These are phyloP conservation scores for Solanum hybrid DNA, from an alignment of 305 asterid species.

Conservation along the genomic window DNA sequence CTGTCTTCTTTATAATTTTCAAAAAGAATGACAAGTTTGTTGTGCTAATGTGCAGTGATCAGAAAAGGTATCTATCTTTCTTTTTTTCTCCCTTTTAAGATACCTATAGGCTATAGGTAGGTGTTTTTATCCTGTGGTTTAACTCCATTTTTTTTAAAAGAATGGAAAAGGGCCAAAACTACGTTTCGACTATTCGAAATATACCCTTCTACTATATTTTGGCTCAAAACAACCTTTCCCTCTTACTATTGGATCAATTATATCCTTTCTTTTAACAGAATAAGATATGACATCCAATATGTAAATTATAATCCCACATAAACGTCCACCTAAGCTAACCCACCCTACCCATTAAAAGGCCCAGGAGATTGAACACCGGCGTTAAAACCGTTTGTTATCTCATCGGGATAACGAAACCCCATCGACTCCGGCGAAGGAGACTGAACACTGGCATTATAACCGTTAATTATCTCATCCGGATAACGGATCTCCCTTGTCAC, in stretches of 20 bases:
- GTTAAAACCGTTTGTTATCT: neutral
- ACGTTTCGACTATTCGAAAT: no score
- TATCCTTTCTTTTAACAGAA: neutral
- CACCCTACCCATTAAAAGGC: neutral
- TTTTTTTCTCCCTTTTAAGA: neutral
- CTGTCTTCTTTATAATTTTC: conserved; percentile 27
- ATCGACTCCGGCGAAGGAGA: neutral
- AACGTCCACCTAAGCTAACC: neutral
- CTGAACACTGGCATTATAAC: neutral
- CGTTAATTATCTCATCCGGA: neutral
- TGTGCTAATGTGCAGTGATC: conserved; percentile 74
- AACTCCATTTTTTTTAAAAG: no score
- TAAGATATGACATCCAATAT: neutral
- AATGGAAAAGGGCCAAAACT: no score
- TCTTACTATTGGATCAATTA: neutral
- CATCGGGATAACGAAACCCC: neutral
- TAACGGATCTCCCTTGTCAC: neutral
- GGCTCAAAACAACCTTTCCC: no score
- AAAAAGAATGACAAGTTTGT: conserved; percentile 20
- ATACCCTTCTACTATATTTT: no score
- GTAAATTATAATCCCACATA: neutral
- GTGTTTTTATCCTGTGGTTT: neutral
- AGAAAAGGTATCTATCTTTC: conserved; percentile 38
- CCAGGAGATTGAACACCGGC: neutral
- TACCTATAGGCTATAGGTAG: neutral